Evolutionary conservation across 116 monocot species (phyloP), one percentile per base, ranked within the genome.

Genomic region (Dioscorea cayenensis): DNA sequence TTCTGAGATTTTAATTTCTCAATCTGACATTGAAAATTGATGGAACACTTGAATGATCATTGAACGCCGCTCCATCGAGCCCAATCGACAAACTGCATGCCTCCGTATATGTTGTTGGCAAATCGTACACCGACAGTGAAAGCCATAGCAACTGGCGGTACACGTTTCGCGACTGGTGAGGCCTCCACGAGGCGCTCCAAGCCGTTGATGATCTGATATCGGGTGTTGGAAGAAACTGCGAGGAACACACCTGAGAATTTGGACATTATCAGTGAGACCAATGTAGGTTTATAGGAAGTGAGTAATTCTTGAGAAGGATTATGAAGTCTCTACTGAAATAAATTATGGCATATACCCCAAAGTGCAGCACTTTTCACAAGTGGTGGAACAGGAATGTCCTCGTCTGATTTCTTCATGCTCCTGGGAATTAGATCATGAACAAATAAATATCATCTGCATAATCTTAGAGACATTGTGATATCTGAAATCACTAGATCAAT

Each of bases 11-110:
- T 38, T 9, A 38, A 38, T 9, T 38, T 38, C 38, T 38, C 38
- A 38, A 38, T 38, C 38, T 38, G 38, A 9, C 38, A 38, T 38
- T 62, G 17, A 36, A 36, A 66, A 12, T 4, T 13, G 36, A 66
- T 12, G 48, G 19, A 32, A 32, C 35, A 32, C 35, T 7, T 5
- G 4, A 29, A 6, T 62, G 37, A 11, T 87, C 68, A 95, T 51
- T 95, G 95, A 65, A 79, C 79, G 13, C 96, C 96, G 55, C 86
- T 93, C 93, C 78, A 84, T 60, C 93, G 85, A 48, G 96, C 96
- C 93, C 96, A 97, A 72, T 97, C 96, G 0, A 97, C 90, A 68
- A 97, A 97, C 67, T 97, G 96, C 93, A 93, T 90, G 36, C 96
- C 96, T 43, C 96, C 96, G 65, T 97, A 97, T 10, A 90, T 76